Conservation (phyloP, 208 protist species). For the Herpetomonas tarakana region DNA sequence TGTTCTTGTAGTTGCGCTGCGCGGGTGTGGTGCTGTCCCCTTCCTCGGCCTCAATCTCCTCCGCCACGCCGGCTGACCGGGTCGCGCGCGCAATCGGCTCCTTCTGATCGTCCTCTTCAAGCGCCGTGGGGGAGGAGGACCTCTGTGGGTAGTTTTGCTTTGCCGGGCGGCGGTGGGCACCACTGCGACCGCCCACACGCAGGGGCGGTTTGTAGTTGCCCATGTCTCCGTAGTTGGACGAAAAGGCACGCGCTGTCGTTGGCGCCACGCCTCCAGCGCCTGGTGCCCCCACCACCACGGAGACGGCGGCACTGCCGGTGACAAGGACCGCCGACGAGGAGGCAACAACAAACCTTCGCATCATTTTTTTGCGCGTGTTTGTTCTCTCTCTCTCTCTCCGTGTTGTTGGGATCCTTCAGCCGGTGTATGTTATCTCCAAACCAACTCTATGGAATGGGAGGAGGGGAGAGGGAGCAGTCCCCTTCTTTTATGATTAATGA, state of each 20-base stretch:
- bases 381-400: neutral
- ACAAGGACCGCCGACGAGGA: neutral
- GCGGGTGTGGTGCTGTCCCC: slow-evolving; percentile 13
- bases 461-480: no score
- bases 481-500: no score
- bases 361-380: slow-evolving; percentile 3
- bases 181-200: slow-evolving; percentile 34
- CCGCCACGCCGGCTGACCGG: neutral
- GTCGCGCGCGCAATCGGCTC: neutral
- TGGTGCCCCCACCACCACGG: neutral
- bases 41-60: slow-evolving; percentile 5
- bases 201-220: slow-evolving; percentile 36
- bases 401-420: no score
- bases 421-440: no score
- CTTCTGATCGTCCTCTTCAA: slow-evolving; percentile 1
- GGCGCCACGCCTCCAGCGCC: slow-evolving; percentile 7
- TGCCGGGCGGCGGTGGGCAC: slow-evolving; percentile 37
- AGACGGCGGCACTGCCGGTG: slow-evolving; percentile 10
- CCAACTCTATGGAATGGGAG: no score
- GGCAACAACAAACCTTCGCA: neutral
- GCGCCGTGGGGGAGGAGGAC: slow-evolving; percentile 10
- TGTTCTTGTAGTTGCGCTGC: slow-evolving; percentile 53
- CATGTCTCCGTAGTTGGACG: slow-evolving; percentile 32
- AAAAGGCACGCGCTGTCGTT: slow-evolving; percentile 19
- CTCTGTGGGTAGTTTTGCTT: slow-evolving; percentile 27